phyloP scores from a whole-genome alignment of 2,329 filamentous ascomycete genomes.

The Aschersonia sp. region DNA sequence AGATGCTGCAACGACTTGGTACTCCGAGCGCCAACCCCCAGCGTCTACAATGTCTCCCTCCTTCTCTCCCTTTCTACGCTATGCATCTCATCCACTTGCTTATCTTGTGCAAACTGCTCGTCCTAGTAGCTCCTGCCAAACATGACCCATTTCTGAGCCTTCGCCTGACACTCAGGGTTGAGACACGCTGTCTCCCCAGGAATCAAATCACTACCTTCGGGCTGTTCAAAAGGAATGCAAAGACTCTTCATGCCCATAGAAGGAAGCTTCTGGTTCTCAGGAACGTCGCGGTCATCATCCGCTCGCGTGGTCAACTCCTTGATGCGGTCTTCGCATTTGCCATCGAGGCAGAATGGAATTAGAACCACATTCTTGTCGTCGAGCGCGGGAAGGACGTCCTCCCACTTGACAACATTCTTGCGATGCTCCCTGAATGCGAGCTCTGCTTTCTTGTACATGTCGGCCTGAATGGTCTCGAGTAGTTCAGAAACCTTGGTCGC shows the following conservation, averaged over 20 bases:
- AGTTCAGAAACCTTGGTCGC: conserved; percentile 60
- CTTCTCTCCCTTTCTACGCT: no score
- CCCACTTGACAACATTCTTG: conserved; percentile 71
- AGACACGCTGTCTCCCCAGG: conserved; percentile 79
- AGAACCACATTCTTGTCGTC: conserved; percentile 87
- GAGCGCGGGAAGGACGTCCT: conserved; percentile 77
- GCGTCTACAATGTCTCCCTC: neutral
- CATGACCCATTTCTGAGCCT: conserved; percentile 80
- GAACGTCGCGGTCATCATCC: conserved; percentile 39
- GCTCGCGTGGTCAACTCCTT: conserved; percentile 81
- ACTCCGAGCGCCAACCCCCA: neutral
- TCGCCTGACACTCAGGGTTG: conserved; percentile 67
- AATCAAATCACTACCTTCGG: conserved; percentile 49
- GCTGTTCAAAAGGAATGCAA: conserved; percentile 72
- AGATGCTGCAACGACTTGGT: neutral
- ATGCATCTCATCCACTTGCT: no score
- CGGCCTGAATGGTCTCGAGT: conserved; percentile 78
- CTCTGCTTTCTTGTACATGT: conserved; percentile 67
- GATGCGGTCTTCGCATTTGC: conserved; percentile 81
- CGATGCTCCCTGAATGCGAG: conserved; percentile 67
- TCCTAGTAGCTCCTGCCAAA: conserved; percentile 61
- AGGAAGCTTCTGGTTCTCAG: conserved; percentile 38
- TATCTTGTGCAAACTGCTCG: neutral
- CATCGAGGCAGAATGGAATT: conserved; percentile 75
- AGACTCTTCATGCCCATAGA: conserved; percentile 54